These are phyloP conservation scores for Syncephalastrum monosporum DNA, from an alignment of 371 early-diverging fungal species.

Conservation along the genomic window DNA sequence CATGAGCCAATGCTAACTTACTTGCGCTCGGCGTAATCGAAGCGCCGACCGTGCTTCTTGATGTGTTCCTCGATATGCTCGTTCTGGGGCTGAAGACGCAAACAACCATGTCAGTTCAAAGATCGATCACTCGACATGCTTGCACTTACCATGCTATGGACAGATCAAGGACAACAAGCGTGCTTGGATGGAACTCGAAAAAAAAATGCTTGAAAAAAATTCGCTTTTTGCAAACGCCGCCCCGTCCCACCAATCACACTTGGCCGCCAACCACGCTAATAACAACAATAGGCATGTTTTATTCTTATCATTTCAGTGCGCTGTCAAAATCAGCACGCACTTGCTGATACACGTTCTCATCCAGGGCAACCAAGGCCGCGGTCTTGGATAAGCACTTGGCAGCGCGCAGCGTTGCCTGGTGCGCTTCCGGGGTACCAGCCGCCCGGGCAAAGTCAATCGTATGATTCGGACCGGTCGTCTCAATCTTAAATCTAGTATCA, in stretches of 20 bases:
- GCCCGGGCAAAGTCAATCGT: conserved; percentile 61
- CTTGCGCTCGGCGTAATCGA: conserved; percentile 97
- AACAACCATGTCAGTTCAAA: conserved; percentile 4
- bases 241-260: too few relatives aligned
- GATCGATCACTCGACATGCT: too few relatives aligned
- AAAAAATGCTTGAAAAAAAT: too few relatives aligned
- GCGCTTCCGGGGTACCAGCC: conserved; percentile 59
- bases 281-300: too few relatives aligned
- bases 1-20: conserved; percentile 36
- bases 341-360: conserved; percentile 7
- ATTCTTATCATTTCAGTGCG: too few relatives aligned
- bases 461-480: conserved; percentile 31
- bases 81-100: conserved; percentile 94
- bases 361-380: conserved; percentile 7
- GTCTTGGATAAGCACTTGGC: conserved; percentile 10
- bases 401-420: conserved; percentile 46
- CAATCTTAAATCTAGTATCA: neutral
- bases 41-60: conserved; percentile 96
- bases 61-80: conserved; percentile 99
- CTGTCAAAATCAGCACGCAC: conserved; percentile 9
- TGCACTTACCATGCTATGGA: too few relatives aligned
- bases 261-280: too few relatives aligned
- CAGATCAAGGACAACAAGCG: too few relatives aligned
- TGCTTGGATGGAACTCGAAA: too few relatives aligned
- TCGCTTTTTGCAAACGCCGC: too few relatives aligned